phyloP scores from a whole-genome alignment of 306 rosid species.

The Lathyrus sativus region DNA sequence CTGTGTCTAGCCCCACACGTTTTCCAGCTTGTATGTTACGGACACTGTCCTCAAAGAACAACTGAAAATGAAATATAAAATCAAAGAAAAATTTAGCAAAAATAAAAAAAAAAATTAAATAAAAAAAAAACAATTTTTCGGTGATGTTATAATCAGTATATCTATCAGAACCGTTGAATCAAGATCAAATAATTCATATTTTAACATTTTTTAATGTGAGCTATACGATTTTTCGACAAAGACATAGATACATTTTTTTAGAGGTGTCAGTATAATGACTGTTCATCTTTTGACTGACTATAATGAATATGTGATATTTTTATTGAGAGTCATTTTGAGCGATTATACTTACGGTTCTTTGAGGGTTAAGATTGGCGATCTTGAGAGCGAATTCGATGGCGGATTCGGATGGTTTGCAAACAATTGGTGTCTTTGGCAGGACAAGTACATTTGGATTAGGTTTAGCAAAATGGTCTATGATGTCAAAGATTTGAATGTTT shows the following conservation, averaged over 20 bases:
- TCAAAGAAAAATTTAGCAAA: not conserved
- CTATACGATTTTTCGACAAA: no score
- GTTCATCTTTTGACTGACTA: not conserved
- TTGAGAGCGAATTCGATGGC: slow-evolving; percentile 81
- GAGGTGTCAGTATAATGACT: no score
- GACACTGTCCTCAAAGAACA: slow-evolving; percentile 94
- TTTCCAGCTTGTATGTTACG: slow-evolving; percentile 93
- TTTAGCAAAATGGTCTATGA: slow-evolving; percentile 66
- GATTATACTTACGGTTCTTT: slow-evolving; percentile 77
- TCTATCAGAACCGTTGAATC: not conserved
- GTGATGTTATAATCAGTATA: not conserved
- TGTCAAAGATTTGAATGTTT: slow-evolving; percentile 67
- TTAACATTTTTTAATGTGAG: no score
- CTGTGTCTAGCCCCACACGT: slow-evolving; percentile 86
- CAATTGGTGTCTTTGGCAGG: slow-evolving; percentile 84
- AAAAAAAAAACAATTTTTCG: not conserved
- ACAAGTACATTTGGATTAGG: slow-evolving; percentile 42
- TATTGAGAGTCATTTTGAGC: not conserved
- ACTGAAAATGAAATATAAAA: slow-evolving; percentile 47
- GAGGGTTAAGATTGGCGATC: slow-evolving; percentile 78
- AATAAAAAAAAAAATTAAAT: not conserved
- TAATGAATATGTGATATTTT: not conserved
- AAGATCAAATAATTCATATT: not conserved
- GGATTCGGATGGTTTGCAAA: slow-evolving; percentile 82
- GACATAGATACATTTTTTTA: no score